Base-by-base conservation (phyloP, 768 basidiomycete species). In the Termitomyces sp. region DNA sequence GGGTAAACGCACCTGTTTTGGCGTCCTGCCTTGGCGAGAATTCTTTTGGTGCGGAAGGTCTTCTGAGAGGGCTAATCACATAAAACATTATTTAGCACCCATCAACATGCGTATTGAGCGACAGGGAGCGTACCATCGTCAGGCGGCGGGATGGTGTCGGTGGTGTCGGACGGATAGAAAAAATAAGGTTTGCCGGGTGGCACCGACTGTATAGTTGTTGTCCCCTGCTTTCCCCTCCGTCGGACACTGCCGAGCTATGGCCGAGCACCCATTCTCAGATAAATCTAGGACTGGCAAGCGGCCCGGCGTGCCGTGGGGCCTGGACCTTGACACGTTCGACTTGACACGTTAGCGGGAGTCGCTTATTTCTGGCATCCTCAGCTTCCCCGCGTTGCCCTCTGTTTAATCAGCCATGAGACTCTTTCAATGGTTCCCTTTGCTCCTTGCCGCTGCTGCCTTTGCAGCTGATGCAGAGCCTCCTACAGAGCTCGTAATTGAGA, bases 31-130 rank as follows among this genome's bases (percentile, higher is more conserved):
- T 98, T 99, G 72, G 96, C 94, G 66, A 99, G 91, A 71, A 86
- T 95, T 72, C 88, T 87, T 82, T 99, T 99, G 73, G 90, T 94
- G 71, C 91, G 84, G 85, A 98, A 98, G 57, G 93, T 84, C 79
- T 99, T 99, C 87, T 98, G 93, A 72, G 96, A 98, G 76, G 96
- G 96, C 96, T 98, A 73, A 17, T 60, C 19, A 19, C n/a, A 42
- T 46, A 45, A 11, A 44, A 57, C 5, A 19, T 39, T 16, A 17
- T 52, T 67, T 41, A 68, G 54, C 40, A 54, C 25, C 32, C 17
- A 28, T 30, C 19, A 2, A 32, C 37, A 52, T n/a, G 39, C n/a
- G 39, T 53, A 9, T 39, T 35, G 41, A 16, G 40, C 37, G 50
- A 54, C 27, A 59, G 40, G 42, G 11, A 52, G 57, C 80, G 64